Base-by-base conservation (phyloP, 139 green algal species). In the Gonium pectorale region DNA sequence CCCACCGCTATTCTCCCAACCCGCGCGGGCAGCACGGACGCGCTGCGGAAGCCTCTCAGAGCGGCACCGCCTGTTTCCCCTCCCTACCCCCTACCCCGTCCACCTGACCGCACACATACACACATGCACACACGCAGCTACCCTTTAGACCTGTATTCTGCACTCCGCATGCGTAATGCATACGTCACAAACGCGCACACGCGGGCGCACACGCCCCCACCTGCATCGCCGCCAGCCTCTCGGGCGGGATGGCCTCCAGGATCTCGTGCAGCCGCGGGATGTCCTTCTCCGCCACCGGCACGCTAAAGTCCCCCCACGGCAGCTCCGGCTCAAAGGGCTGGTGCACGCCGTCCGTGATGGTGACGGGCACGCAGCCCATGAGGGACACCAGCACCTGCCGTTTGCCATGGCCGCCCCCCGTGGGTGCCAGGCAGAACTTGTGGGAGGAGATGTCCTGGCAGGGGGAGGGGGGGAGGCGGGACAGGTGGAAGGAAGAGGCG, bases 291-390 rank as follows among this genome's bases (percentile, higher is more conserved):
- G 80, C 56, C 52, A 90, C 54, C 13, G 64, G 54, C 33, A 90
- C 33, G 70, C 49, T 73, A 74, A 88, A 88, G 24, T 31, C 2
- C 2, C n/a, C 29, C 79, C 79, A 85, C 64, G 22, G 4, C 8
- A 91, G 66, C 69, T 88, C 78, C 5, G 87, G 87, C 79, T 91
- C 87, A 75, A 91, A 89, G 51, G 87, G 87, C 82, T 91, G 82
- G 27, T 68, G 29, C 51, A 91, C 77, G 41, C 67, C 37, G 49
- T 91, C 83, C 2, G 60, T 72, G 46, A 89, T 79, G 33, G 66
- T 68, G 9, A 90, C 87, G 19, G 87, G 87, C 8, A 90, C 49
- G 75, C 87, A 90, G 33, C 87, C 87, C 81, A 90, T 88, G 37
- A 86, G 67, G 6, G 77, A 52, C 29, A 90, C 87, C 26, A 90